Evolutionary conservation across 1,284 basidiomycete genomes (phyloP), one percentile per base, ranked within the genome.

Genomic region (Agaricales sp.): DNA sequence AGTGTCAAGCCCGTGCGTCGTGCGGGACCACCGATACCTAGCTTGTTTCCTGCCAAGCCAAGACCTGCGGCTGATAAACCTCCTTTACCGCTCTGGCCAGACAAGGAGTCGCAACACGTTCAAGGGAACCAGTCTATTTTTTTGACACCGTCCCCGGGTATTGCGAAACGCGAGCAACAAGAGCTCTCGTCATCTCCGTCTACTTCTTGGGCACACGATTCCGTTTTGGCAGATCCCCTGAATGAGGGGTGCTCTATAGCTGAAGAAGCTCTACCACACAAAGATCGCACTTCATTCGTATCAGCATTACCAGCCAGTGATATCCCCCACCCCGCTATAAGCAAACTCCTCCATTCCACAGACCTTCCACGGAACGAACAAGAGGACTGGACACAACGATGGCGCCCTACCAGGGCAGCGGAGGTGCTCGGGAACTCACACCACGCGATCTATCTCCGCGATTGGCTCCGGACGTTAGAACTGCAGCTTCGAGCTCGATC

Each of bases 381-480:
- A 54, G 41, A 50, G 30, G 51, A 48, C 3, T 95, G 92, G 91
- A 69, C 74, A 25, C 82, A 88, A 46, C 82, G 77, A 54, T 95
- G 87, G 74, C 77, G 78, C 20, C 93, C 93, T 4, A 74, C 70
- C 47, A 65, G 69, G 26, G 87, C 91, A 1, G 68, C 75, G 13
- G 77, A 94, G 56, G 82, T 95, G 0, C 69, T 97, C 0, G 90
- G 89, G 6, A 96, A 95, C 61, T 82, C 89, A 61, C 59, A 67
- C 2, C 78, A 81, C 51, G 82, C 91, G 0, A 59, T 71, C 14
- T 92, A 87, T 64, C 73, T 96, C 38, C 78, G 84, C 26, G 80
- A 88, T 50, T 97, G 93, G 93, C 72, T 96, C 47, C 65, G 66
- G 22, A 79, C 84, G 14, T 70, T 87, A 6, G 78, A 80, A 49